Conservation (phyloP, 257 asterid species). For the Ocimum tenuiflorum region DNA sequence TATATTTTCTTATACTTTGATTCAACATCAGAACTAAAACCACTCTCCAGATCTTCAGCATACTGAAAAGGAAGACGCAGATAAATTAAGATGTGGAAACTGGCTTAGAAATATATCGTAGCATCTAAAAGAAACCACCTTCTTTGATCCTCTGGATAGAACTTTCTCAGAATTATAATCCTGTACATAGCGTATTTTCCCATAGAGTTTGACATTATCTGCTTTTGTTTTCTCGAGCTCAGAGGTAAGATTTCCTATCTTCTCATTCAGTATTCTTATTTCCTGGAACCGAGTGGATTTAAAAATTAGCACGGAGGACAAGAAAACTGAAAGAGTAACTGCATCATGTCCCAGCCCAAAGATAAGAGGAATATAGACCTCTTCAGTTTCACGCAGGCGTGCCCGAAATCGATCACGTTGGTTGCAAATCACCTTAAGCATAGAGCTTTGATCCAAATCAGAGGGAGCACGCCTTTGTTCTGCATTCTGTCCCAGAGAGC, state of each 20-base stretch:
- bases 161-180: slow-evolving; percentile 97
- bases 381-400: slow-evolving; percentile 95
- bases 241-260: slow-evolving; percentile 61
- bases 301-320: slow-evolving; percentile 12
- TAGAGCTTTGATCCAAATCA: slow-evolving; percentile 89
- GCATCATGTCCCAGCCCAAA: background rate
- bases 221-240: slow-evolving; percentile 95
- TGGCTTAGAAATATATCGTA: slow-evolving; percentile 11
- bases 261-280: slow-evolving; percentile 87
- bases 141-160: slow-evolving; percentile 91
- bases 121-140: slow-evolving; percentile 45
- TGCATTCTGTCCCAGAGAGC: slow-evolving; percentile 47
- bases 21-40: slow-evolving; percentile 95
- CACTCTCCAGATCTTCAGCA: slow-evolving; percentile 91
- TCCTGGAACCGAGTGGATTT: slow-evolving; percentile 47
- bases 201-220: slow-evolving; percentile 94
- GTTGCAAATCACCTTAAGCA: slow-evolving; percentile 98
- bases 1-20: slow-evolving; percentile 97
- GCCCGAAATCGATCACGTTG: slow-evolving; percentile 96
- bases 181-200: slow-evolving; percentile 95
- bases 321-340: slow-evolving; percentile 7
- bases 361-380: slow-evolving; percentile 40
- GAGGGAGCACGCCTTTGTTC: slow-evolving; percentile 63
- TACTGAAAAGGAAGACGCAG: slow-evolving; percentile 42
- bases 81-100: slow-evolving; percentile 18